Evolutionary conservation across 345 rosid species (phyloP).

Genomic region (Brassica cretica): DNA sequence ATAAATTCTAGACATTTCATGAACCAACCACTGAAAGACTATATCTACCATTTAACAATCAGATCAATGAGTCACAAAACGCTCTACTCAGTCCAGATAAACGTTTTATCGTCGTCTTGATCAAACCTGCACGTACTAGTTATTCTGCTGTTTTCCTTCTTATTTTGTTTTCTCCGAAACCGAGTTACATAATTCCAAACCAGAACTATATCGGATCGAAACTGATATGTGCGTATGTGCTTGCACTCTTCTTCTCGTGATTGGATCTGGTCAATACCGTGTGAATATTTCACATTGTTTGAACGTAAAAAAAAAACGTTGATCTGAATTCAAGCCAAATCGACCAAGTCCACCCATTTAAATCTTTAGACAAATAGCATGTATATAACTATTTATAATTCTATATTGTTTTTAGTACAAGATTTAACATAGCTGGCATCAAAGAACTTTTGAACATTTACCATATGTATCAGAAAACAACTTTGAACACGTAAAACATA

Average conservation of each 20-base stretch:
- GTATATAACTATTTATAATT: background rate
- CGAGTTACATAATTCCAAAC: background rate
- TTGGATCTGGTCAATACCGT: slow-evolving; percentile 7
- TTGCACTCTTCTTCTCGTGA: background rate
- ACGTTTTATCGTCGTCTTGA: background rate
- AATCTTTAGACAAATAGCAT: background rate
- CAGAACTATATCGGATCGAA: background rate
- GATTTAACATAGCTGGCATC: background rate
- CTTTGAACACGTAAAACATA: slow-evolving; percentile 1
- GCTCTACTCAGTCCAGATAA: background rate
- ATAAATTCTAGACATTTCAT: background rate
- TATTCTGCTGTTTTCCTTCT: background rate
- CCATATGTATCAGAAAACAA: background rate
- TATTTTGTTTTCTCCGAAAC: background rate
- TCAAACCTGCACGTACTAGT: background rate
- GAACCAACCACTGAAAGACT: background rate
- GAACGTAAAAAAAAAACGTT: background rate
- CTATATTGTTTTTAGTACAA: background rate
- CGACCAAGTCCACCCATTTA: slow-evolving; percentile 7
- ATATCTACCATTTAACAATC: background rate
- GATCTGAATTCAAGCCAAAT: background rate
- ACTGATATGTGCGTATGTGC: too few species aligned
- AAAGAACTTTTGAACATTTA: background rate
- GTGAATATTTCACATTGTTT: background rate
- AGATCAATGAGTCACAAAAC: background rate